A percentile compares a stretch with the other conserved stretches of the same genome.
Evolutionary conservation across 257 asterid species (phyloP).

Genomic region (Cruciata laevipes): DNA sequence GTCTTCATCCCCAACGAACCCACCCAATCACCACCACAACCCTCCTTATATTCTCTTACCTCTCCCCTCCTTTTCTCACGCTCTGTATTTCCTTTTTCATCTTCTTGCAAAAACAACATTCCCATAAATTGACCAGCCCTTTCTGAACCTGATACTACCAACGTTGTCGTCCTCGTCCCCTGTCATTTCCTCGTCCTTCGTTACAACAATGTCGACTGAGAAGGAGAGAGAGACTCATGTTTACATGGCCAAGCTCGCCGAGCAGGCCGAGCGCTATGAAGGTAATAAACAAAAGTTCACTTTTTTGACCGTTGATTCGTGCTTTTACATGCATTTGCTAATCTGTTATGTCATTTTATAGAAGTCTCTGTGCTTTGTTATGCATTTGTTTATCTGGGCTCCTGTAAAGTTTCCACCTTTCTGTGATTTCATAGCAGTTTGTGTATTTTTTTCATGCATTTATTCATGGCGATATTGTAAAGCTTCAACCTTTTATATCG

Average conservation of each 20-base stretch:
- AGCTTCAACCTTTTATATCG: background rate
- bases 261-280: slow-evolving; percentile 88
- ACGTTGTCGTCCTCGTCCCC: background rate
- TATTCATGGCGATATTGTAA: background rate
- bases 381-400: background rate
- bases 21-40: slow-evolving; percentile 13
- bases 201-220: slow-evolving; percentile 48
- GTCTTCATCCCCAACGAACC: slow-evolving; percentile 16
- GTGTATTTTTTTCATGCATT: background rate
- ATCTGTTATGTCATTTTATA: too few species aligned
- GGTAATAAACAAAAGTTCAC: slow-evolving; percentile 30
- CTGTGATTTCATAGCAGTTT: background rate
- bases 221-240: slow-evolving; percentile 74
- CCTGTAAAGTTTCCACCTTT: background rate
- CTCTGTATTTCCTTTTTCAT: slow-evolving; percentile 19
- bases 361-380: too few species aligned
- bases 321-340: background rate
- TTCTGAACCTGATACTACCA: too few species aligned
- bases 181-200: background rate
- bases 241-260: slow-evolving; percentile 80
- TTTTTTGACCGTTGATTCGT: background rate
- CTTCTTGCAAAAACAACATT: background rate
- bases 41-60: background rate
- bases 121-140: background rate
- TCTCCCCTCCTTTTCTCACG: slow-evolving; percentile 24